Evolutionary conservation across 1,284 basidiomycete species (phyloP).

Genomic region (Ustilago shanxiensis): DNA sequence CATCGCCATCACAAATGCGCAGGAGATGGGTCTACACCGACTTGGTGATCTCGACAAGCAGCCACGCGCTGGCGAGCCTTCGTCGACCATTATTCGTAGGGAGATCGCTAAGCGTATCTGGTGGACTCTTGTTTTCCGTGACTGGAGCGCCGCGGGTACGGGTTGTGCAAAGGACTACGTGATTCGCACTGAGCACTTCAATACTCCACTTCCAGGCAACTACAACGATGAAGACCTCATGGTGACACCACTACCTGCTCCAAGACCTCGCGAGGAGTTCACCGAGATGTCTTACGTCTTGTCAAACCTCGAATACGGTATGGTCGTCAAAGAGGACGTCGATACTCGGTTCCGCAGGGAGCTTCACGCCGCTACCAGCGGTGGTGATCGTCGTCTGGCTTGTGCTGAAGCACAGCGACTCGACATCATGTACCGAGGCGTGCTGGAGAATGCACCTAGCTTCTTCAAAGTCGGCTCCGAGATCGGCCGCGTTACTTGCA

Average conservation of each 20-base stretch:
- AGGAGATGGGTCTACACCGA: conserved; percentile 64
- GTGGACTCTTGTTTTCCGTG: conserved; percentile 64
- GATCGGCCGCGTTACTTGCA: conserved; percentile 44
- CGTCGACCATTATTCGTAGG: conserved; percentile 52
- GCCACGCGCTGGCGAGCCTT: conserved; percentile 48
- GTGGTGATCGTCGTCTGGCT: conserved; percentile 43
- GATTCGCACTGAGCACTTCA: conserved; percentile 62
- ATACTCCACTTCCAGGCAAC: conserved; percentile 67
- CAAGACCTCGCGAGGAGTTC: conserved; percentile 50
- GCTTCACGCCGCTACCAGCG: conserved; percentile 36
- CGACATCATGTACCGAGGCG: conserved; percentile 53
- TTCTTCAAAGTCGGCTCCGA: conserved; percentile 64
- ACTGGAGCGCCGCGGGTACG: conserved; percentile 55
- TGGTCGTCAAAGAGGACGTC: conserved; percentile 56
- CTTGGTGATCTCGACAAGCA: conserved; percentile 62
- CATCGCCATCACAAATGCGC: conserved; percentile 65
- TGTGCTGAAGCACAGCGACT: conserved; percentile 47
- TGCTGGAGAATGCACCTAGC: conserved; percentile 56
- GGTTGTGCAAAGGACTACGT: conserved; percentile 50
- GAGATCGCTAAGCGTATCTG: conserved; percentile 67
- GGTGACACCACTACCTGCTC: conserved; percentile 45
- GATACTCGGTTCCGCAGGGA: conserved; percentile 55
- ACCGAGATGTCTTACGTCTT: conserved; percentile 66
- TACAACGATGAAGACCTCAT: conserved; percentile 66
- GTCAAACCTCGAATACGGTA: conserved; percentile 53